Evolutionary conservation across 768 basidiomycete genomes (phyloP), one percentile per base, ranked within the genome.

Genomic region (Tubosaeta sp.): DNA sequence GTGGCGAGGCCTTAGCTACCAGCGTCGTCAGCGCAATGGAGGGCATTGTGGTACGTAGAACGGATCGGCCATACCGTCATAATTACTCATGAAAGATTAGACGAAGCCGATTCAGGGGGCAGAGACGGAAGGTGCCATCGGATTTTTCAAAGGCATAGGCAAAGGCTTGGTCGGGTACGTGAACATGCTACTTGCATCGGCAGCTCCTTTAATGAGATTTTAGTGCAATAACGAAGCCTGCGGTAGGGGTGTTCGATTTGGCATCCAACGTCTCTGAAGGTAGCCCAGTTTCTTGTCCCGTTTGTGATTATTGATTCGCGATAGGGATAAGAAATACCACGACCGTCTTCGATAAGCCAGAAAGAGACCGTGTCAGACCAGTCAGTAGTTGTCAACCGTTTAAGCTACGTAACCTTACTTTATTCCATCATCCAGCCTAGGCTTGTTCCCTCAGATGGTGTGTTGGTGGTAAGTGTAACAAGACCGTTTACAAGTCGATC

Each of bases 81-180:
- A 36, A 16, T 44, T 29, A 22, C 54, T 62, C 25, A 53, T 48
- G 8, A 41, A 19, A 24, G 56, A 19, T 16, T 58, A 95, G 94
- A 86, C 94, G 70, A 96, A 97, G 63, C 96, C 96, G 3, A 83
- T 99, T 40, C 94, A 98, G 70, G 96, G 96, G 5, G 96, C 96
- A 1, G 95, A 98, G 63, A 76, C 82, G 9, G 94, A 87, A 64
- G 96, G 96, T 12, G 94, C 95, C 0, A 72, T 90, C 24, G 96
- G 96, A 3, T 99, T 99, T 72, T 93, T 97, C 78, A 98, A 96
- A 69, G 96, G 96, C 11, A 82, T 99, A 27, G 96, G 96, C 22
- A 95, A 94, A 68, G 94, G 96, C 18, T 75, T 98, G 43, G 92
- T 96, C 48, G 96, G 96, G 91, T 94, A 67, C 57, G 38, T 25